A percentile compares a stretch with the other conserved stretches of the same genome.
These are phyloP conservation scores for Citrullus amarus DNA, from an alignment of 306 rosid species.

Conservation along the genomic window DNA sequence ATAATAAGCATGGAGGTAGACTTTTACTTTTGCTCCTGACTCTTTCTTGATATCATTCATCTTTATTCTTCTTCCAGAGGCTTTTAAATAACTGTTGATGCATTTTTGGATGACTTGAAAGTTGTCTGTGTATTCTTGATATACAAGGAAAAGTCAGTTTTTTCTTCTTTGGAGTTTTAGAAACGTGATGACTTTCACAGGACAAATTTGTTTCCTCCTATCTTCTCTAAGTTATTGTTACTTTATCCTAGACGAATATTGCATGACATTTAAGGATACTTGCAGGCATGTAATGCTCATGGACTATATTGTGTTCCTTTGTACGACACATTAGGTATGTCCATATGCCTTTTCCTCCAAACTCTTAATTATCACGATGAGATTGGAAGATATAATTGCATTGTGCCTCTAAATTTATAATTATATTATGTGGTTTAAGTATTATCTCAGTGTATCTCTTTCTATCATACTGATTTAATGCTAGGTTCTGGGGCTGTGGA, in stretches of 20 bases:
- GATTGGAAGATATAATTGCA: not conserved
- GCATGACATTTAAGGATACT: not conserved
- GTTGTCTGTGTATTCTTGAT: not conserved
- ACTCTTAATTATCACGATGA: not conserved
- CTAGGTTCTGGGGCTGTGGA: conserved; percentile 93
- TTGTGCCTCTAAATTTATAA: not conserved
- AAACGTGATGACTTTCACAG: not conserved
- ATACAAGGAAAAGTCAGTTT: not conserved
- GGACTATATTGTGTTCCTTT: conserved; percentile 92
- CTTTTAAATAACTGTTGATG: not conserved
- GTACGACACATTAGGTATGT: conserved; percentile 85
- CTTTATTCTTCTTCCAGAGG: not conserved
- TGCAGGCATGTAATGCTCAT: conserved; percentile 98
- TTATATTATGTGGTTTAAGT: not conserved
- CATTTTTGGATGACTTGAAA: not conserved
- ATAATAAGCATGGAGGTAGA: conserved; percentile 92
- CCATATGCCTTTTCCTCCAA: conserved; percentile 29
- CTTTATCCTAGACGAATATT: not conserved
- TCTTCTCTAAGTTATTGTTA: not conserved
- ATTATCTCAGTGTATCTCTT: not conserved
- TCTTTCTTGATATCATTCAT: not conserved
- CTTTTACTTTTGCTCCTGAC: not conserved
- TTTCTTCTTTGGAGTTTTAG: not conserved
- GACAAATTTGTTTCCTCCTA: not conserved
- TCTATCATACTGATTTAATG: not conserved